Evolutionary conservation across 768 basidiomycete genomes (phyloP), one percentile per base, ranked within the genome.

Genomic region (Leccinum uliginosum): DNA sequence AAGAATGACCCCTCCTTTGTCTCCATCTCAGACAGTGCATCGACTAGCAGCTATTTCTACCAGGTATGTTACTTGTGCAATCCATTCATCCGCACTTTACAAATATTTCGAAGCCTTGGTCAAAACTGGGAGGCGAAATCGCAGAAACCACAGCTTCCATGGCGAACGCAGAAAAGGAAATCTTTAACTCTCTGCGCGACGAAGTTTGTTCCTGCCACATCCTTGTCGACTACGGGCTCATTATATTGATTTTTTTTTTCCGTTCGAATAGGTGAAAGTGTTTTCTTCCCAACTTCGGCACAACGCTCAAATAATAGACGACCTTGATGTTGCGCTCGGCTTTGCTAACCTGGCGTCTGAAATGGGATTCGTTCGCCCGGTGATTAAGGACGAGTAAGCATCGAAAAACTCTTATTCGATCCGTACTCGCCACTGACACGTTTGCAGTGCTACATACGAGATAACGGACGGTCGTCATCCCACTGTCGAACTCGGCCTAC

Each of bases 401-500:
- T 23, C 30, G 40, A 30, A 50, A 34, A 49, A 38, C 26, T 30
- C 38, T n/a, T n/a, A 14, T 19, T 34, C 1, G 2, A 12, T 59
- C n/a, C 21, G 50, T 40, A 27, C 53, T 24, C 21, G 35, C 24
- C 19, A 17, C 21, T 55, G 59, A 57, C 40, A 45, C 45, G 19
- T 24, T 17, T 38, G 38, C 46, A 86, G 85, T 19, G 72, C 75
- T 53, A 77, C 79, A 0, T 89, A 89, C 63, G 71, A 85, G 11
- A 85, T 97, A 29, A 73, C 75, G 9, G 84, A 91, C 62, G 95
- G 93, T 17, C 85, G 95, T 24, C 95, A 98, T 75, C 93, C 94
- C 0, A 87, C 92, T 1, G 95, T 98, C 11, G 96, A 98, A 74
- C 78, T 92, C 6, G 92, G 93, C 14, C 79, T 98, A 4, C 74